These are phyloP conservation scores for Celoporthe dispersa DNA, from an alignment of 2,329 filamentous ascomycete genomes.

Conservation along the genomic window DNA sequence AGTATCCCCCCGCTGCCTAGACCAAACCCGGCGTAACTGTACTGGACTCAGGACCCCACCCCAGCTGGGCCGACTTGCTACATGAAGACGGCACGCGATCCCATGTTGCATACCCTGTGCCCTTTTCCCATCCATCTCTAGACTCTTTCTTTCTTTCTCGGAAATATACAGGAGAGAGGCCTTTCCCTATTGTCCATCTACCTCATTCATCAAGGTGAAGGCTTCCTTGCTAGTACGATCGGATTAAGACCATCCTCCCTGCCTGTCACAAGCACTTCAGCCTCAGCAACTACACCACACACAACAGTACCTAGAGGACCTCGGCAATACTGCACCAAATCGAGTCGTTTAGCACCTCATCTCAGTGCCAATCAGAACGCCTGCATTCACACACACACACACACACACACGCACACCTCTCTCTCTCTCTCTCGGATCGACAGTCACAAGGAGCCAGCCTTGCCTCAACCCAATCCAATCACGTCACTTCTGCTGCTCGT, in stretches of 20 bases:
- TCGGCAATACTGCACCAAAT: background rate
- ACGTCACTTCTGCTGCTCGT: background rate
- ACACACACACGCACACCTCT: no score
- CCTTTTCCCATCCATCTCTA: background rate
- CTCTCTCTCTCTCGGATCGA: background rate
- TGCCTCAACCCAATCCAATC: background rate
- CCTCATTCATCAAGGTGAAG: background rate
- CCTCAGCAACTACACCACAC: background rate
- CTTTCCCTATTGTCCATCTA: background rate
- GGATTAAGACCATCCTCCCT: background rate
- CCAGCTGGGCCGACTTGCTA: slow-evolving; percentile 1
- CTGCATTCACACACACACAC: no score
- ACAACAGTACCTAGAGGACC: background rate
- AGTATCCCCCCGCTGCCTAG: background rate
- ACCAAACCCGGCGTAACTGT: background rate
- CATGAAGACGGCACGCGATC: background rate
- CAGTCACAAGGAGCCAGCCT: background rate
- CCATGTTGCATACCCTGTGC: background rate
- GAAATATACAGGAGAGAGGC: background rate
- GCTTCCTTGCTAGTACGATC: background rate
- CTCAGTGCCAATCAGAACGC: background rate
- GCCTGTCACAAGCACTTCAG: background rate
- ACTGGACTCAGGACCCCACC: background rate
- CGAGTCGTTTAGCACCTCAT: background rate
- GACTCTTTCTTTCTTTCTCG: background rate